Percentiles rank a stretch among this genome's conserved stretches.
These are phyloP conservation scores for Piper longum DNA, from an alignment of 164 flowering plant genomes.

Conservation along the genomic window DNA sequence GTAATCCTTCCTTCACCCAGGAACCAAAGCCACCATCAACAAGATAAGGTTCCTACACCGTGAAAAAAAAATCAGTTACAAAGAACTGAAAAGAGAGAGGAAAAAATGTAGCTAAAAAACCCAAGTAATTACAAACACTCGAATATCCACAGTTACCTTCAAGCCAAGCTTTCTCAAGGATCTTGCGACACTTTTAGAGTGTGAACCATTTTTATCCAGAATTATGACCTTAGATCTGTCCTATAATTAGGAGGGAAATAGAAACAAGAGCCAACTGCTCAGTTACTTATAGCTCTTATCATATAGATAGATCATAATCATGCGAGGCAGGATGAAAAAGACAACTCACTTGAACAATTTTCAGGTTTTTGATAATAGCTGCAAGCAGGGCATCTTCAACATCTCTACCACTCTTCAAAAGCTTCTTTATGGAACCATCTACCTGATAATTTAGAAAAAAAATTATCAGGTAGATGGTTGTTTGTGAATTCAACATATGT, in stretches of 20 bases:
- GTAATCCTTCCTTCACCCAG: constrained; percentile 74
- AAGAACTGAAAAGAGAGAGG: not conserved
- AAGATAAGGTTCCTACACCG: constrained; percentile 47
- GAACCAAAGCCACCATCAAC: constrained; percentile 80
- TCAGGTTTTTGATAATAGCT: constrained; percentile 63
- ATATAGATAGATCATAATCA: too few relatives aligned
- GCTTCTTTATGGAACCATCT: constrained; percentile 40
- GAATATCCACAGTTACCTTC: constrained; percentile 37
- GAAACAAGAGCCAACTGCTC: constrained; percentile 10
- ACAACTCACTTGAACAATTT: constrained; percentile 54
- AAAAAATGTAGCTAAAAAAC: not conserved
- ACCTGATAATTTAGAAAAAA: constrained; percentile 28
- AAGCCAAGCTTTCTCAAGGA: constrained; percentile 76
- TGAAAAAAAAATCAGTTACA: not conserved
- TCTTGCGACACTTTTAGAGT: constrained; percentile 84
- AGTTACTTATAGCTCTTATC: not conserved
- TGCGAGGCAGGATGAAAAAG: not conserved
- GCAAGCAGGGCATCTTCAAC: constrained; percentile 61
- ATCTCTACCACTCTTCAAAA: constrained; percentile 51
- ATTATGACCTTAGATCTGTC: constrained; percentile 80
- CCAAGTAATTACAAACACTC: not conserved
- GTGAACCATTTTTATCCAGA: constrained; percentile 84
- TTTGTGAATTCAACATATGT: not conserved
- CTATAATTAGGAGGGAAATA: constrained; percentile 34
- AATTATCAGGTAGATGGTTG: not conserved